Evolutionary conservation across 305 asterid genomes (phyloP).

Genomic region (Fraxinus velutina): DNA sequence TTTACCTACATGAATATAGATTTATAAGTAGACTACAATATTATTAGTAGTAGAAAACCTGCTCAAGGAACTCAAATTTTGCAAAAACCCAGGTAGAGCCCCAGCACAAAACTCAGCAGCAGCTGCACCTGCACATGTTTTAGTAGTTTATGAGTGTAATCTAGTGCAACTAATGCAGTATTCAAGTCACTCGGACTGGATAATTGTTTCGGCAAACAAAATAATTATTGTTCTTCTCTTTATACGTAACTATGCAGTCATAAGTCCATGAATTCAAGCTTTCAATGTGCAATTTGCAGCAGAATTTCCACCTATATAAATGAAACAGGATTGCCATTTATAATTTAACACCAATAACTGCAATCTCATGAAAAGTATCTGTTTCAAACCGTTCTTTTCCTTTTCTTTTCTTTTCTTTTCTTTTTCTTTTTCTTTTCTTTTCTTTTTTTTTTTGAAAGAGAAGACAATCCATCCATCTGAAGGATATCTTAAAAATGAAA

Average conservation of each 20-base stretch:
- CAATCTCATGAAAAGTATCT: too few species aligned
- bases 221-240: not conserved
- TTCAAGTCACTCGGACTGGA: not conserved
- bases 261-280: not conserved
- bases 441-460: not conserved
- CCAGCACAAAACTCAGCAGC: slow-evolving; percentile 95
- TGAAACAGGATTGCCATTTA: not conserved
- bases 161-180: not conserved
- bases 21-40: slow-evolving; percentile 3
- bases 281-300: not conserved
- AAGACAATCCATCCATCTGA: not conserved
- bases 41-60: slow-evolving; percentile 36
- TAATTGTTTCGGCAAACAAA: not conserved
- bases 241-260: not conserved
- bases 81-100: slow-evolving; percentile 75
- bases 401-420: too few species aligned
- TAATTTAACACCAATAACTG: not conserved
- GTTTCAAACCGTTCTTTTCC: too few species aligned
- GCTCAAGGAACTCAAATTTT: slow-evolving; percentile 40
- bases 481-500: not conserved
- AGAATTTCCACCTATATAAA: not conserved
- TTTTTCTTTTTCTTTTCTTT: not conserved
- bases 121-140: slow-evolving; percentile 60
- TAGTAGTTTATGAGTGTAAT: slow-evolving; percentile 7
- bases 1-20: slow-evolving; percentile 7